Evolutionary conservation across 371 early-diverging fungal genomes (phyloP), one percentile per base, ranked within the genome.

Genomic region (Mucor saturninus): DNA sequence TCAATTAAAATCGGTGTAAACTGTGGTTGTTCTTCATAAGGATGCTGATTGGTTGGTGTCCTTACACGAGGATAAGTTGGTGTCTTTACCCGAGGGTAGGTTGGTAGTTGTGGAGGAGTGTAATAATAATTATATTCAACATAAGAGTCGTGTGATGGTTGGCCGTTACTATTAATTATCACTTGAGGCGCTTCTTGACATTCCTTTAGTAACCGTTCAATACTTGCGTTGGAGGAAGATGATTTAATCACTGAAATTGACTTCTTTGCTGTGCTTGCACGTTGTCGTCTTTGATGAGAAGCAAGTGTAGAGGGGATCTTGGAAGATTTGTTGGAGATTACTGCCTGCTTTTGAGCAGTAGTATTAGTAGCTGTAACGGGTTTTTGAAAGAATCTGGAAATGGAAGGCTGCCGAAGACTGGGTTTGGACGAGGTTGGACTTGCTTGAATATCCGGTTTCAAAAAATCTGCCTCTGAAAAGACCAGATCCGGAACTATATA

Each of bases 391-490:
- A 46, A 46, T 21, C 21, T 50, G 4, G 57, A 57, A 11, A 46
- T 56, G 29, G 56, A 56, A 31, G 13, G 56, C 2, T 26, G 46
- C 15, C 21, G 21, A 21, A 21, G 21, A 21, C 21, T 21, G 21
- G 30, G 21, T 35, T n/a, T 46, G 15, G 26, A 26, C 28, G 11
- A 5, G 8, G 50, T 26, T 29, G 2, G 30, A 15, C 21, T 8
- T 29, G 11, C 13, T 30, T 29, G 13, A 26, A 13, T 53, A 37
- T n/a, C 8, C 4, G 11, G n/a, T 37, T 32, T 50, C 21, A 73
- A 37, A 21, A 73, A 73, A 8, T 64, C 29, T 0, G 31, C 30
- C 56, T 73, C 73, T 26, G 67, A 69, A 46, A 73, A 73, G 4
- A 67, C 60, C 11, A 68, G 11, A 35, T 68, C 73, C 11, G 54